These are phyloP conservation scores for Diaporthe sp. DNA, from an alignment of 2,329 filamentous ascomycete species.

Conservation along the genomic window DNA sequence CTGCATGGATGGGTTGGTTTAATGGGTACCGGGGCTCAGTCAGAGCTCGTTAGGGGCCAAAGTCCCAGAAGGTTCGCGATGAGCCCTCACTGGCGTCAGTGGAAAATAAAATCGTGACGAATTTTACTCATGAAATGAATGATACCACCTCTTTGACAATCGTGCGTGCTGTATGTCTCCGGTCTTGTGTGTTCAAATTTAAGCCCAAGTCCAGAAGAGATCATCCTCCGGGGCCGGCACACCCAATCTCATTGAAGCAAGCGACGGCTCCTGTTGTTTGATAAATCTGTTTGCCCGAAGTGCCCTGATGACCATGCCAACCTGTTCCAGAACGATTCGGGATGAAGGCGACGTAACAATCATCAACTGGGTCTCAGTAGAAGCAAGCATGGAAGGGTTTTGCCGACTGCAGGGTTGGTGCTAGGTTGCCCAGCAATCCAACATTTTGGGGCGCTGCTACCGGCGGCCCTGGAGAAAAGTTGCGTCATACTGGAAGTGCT, in stretches of 20 bases:
- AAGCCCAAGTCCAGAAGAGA: background rate
- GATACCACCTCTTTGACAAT: conserved; percentile 26
- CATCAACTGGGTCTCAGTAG: background rate
- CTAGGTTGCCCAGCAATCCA: background rate
- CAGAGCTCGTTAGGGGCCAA: conserved; percentile 27
- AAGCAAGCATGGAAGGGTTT: background rate
- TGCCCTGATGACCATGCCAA: background rate
- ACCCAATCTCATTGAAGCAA: background rate
- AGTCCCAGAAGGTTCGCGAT: conserved; percentile 28
- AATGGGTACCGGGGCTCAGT: conserved; percentile 31
- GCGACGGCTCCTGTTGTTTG: background rate
- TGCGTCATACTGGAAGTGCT: conserved; percentile 19
- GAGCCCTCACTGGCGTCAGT: conserved; percentile 29
- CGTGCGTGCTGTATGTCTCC: background rate
- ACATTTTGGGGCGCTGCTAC: background rate
- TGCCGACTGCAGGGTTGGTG: background rate
- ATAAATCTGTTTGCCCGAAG: background rate
- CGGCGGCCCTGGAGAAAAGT: conserved; percentile 15
- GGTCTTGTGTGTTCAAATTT: background rate
- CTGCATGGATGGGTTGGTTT: conserved; percentile 35
- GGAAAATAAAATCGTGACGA: conserved; percentile 30
- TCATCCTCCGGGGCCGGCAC: background rate
- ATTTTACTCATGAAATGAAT: conserved; percentile 29
- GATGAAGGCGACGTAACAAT: too few species aligned
- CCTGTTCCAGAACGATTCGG: background rate